Conservation (phyloP, 805 yeast species). For the Zygosaccharomyces lentus region DNA sequence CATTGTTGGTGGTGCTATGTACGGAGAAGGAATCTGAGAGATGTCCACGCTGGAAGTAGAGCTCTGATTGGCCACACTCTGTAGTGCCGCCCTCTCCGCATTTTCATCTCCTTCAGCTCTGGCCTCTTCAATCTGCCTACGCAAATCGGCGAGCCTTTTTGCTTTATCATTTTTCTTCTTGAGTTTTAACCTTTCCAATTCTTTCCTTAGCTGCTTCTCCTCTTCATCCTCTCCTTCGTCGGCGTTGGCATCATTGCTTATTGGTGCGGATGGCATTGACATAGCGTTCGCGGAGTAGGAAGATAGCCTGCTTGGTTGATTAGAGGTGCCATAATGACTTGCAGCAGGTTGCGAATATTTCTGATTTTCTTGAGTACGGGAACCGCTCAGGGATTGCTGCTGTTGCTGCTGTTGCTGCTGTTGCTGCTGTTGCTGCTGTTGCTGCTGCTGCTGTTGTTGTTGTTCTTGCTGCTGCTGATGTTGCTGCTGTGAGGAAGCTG, state of each 20-base stretch:
- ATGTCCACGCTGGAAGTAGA: conserved; percentile 1
- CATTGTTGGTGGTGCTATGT: background rate
- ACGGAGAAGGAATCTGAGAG: conserved; percentile 1
- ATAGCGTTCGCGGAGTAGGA: background rate
- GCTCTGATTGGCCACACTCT: conserved; percentile 1
- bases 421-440: no score
- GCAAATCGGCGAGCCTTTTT: conserved; percentile 52
- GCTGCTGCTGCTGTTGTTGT: no score
- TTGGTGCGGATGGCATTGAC: background rate
- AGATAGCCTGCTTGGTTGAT: background rate
- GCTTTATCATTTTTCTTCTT: conserved; percentile 55
- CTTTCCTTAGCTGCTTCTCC: conserved; percentile 39
- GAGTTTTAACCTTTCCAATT: conserved; percentile 39
- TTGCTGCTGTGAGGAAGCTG: background rate
- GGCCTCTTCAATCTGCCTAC: conserved; percentile 55
- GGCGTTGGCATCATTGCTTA: conserved; percentile 6
- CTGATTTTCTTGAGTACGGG: background rate
- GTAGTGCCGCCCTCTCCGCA: conserved; percentile 29
- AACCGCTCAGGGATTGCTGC: background rate
- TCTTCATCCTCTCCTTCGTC: conserved; percentile 45
- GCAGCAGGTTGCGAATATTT: background rate
- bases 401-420: no score
- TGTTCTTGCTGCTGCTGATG: no score
- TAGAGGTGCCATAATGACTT: background rate
- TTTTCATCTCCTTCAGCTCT: conserved; percentile 40